These are phyloP conservation scores for Lipomyces sp. DNA, from an alignment of 805 yeast species.

Conservation along the genomic window DNA sequence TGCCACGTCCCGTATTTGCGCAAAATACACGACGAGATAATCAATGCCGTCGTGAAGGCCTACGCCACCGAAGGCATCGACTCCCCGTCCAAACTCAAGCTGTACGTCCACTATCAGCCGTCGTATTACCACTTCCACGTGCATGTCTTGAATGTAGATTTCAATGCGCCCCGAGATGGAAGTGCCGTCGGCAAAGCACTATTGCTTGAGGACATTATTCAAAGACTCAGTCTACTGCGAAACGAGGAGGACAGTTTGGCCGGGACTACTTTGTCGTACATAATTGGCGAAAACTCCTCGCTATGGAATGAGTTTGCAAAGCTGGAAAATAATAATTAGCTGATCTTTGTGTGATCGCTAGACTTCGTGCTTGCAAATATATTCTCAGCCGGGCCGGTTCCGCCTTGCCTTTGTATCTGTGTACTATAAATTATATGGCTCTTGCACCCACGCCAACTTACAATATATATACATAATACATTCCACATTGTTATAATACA, in stretches of 20 bases:
- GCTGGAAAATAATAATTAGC: not conserved
- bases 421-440: too few relatives aligned
- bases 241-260: slow-evolving; percentile 51
- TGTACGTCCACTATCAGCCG: slow-evolving; percentile 89
- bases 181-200: slow-evolving; percentile 80
- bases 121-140: slow-evolving; percentile 94
- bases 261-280: slow-evolving; percentile 58
- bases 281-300: slow-evolving; percentile 72
- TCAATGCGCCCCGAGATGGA: slow-evolving; percentile 62
- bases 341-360: too few relatives aligned
- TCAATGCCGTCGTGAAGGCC: slow-evolving; percentile 45
- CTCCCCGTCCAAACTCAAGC: slow-evolving; percentile 61
- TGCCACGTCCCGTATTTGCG: slow-evolving; percentile 60
- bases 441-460: too few relatives aligned
- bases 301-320: slow-evolving; percentile 50
- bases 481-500: too few relatives aligned
- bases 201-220: slow-evolving; percentile 76
- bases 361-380: too few relatives aligned
- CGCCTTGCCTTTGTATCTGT: too few relatives aligned
- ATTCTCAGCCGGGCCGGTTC: too few relatives aligned
- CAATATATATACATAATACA: too few relatives aligned
- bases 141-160: slow-evolving; percentile 74
- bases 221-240: slow-evolving; percentile 45
- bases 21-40: slow-evolving; percentile 46
- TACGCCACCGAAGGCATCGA: slow-evolving; percentile 45